Percentiles rank a stretch among this genome's conserved stretches.
Conservation (phyloP, 768 basidiomycete species). For the Russula olivacea region DNA sequence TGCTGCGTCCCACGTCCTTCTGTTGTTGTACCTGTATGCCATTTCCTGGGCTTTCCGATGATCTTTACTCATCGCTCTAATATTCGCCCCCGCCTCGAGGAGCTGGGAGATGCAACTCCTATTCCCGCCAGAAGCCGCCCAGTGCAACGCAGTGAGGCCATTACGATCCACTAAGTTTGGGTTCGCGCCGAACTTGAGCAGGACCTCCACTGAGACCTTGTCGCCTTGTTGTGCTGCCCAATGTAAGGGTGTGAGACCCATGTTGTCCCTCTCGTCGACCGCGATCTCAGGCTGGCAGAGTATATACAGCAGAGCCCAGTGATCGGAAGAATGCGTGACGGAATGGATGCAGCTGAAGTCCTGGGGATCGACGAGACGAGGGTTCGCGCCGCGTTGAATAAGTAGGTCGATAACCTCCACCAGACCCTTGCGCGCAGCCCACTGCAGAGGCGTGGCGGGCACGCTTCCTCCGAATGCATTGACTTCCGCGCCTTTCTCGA, state of each 20-base stretch:
- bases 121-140: constrained; percentile 90
- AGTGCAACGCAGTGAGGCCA: constrained; percentile 85
- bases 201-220: constrained; percentile 82
- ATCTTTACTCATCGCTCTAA: constrained; percentile 29
- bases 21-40: too few relatives aligned
- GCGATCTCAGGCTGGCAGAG: constrained; percentile 79
- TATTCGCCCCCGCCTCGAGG: constrained; percentile 77
- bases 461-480: constrained; percentile 91
- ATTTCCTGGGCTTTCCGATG: too few relatives aligned
- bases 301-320: constrained; percentile 88
- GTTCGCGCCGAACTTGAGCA: constrained; percentile 82
- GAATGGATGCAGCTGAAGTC: constrained; percentile 93
- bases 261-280: constrained; percentile 80
- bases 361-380: constrained; percentile 81
- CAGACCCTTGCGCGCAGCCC: constrained; percentile 97
- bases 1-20: too few relatives aligned
- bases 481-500: constrained; percentile 89
- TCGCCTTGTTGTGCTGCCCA: constrained; percentile 99
- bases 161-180: constrained; percentile 66
- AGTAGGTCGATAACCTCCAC: constrained; percentile 90
- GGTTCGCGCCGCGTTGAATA: constrained; percentile 83
- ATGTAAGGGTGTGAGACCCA: constrained; percentile 90
- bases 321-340: constrained; percentile 84
- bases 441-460: constrained; percentile 89
- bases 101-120: constrained; percentile 74